Conservation (phyloP, 2,329 filamentous ascomycete species). For the Aquanectria penicillioides region DNA sequence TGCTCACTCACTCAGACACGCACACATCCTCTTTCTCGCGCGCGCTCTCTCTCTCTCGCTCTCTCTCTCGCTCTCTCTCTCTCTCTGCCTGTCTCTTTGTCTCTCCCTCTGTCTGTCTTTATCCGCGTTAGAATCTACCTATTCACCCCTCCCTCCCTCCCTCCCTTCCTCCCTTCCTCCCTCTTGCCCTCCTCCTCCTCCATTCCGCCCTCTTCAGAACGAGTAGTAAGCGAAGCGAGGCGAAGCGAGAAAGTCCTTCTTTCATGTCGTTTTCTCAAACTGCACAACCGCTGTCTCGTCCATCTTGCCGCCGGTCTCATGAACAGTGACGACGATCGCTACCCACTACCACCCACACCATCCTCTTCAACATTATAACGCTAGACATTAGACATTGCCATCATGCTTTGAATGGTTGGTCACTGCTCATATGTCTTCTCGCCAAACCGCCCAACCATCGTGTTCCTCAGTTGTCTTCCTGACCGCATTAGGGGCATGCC, state of each 20-base stretch:
- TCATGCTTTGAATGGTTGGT: background rate
- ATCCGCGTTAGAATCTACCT: background rate
- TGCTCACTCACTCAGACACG: too few relatives aligned
- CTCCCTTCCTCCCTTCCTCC: background rate
- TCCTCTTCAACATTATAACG: too few relatives aligned
- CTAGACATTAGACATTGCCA: background rate
- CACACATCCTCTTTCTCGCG: too few relatives aligned
- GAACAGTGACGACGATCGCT: background rate
- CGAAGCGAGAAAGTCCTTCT: too few relatives aligned
- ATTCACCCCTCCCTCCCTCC: too few relatives aligned
- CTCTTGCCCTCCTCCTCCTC: background rate
- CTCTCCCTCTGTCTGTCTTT: background rate
- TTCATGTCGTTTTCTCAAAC: too few relatives aligned
- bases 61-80: background rate
- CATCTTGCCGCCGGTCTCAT: too few relatives aligned
- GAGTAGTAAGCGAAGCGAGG: too few relatives aligned
- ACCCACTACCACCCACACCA: too few relatives aligned
- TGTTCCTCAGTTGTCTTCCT: background rate
- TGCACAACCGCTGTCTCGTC: background rate
- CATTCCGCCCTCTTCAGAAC: background rate
- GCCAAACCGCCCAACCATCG: slow-evolving; percentile 7
- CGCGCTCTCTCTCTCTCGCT: background rate
- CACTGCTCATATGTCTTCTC: slow-evolving; percentile 1
- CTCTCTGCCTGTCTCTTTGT: background rate
- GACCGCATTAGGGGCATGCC: slow-evolving; percentile 20